phyloP scores from a whole-genome alignment of 2,329 filamentous ascomycete genomes.

The Ustulina deusta region DNA sequence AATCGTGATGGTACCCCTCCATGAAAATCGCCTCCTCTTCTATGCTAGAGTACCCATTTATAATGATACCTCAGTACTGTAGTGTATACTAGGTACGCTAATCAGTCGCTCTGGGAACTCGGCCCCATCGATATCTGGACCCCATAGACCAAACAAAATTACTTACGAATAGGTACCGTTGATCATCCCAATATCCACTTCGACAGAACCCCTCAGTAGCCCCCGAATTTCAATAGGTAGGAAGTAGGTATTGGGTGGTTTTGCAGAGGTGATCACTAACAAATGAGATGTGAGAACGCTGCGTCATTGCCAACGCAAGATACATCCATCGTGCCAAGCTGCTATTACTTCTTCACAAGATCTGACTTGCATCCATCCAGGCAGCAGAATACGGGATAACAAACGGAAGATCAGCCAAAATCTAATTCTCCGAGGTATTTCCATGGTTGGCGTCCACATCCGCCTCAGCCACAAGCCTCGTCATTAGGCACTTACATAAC shows the following conservation, averaged over 20 bases:
- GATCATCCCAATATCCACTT: slow-evolving; percentile 28
- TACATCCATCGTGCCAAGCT: slow-evolving; percentile 15
- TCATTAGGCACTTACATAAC: not conserved
- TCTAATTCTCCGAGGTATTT: slow-evolving; percentile 1
- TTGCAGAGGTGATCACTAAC: not conserved
- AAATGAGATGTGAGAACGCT: slow-evolving; percentile 5
- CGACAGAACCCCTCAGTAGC: slow-evolving; percentile 8
- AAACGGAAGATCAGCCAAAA: not conserved
- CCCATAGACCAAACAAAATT: slow-evolving; percentile 1
- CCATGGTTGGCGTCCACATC: not conserved
- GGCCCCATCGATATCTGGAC: slow-evolving; percentile 10
- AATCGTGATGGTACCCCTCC: slow-evolving; percentile 1
- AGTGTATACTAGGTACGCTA: no score
- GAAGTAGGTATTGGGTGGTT: no score
- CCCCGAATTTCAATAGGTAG: not conserved
- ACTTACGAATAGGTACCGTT: no score
- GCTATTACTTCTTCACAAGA: slow-evolving; percentile 24
- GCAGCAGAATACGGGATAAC: slow-evolving; percentile 30
- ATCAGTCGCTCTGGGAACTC: slow-evolving; percentile 15
- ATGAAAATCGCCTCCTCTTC: not conserved
- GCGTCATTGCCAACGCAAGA: slow-evolving; percentile 29
- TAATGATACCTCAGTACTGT: no score
- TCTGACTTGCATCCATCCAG: slow-evolving; percentile 33
- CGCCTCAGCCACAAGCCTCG: slow-evolving; percentile 18
- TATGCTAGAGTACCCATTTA: not conserved